Conservation (phyloP, 331 rosid species). For the Prunus yedoensis region DNA sequence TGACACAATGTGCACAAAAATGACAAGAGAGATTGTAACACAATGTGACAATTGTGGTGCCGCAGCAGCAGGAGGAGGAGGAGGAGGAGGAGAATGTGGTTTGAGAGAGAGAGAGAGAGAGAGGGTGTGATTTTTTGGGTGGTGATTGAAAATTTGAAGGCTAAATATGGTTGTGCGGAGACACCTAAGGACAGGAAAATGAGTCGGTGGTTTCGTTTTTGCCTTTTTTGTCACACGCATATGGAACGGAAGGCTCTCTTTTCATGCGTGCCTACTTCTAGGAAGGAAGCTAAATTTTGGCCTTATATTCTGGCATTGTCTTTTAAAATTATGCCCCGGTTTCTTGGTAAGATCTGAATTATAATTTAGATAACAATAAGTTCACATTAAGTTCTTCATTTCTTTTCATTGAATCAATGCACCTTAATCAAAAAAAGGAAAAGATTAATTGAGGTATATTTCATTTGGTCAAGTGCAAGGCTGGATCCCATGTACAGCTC, state of each 20-base stretch:
- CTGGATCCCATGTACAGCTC: constrained; percentile 22
- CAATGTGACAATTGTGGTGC: background rate
- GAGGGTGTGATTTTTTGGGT: constrained; percentile 9
- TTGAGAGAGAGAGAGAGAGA: background rate
- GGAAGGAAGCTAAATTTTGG: constrained; percentile 9
- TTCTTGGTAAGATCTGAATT: background rate
- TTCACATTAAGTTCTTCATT: no score
- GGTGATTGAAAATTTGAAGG: constrained; percentile 20
- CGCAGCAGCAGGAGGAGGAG: background rate
- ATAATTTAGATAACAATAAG: no score
- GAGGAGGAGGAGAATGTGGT: background rate
- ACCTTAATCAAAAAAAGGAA: background rate
- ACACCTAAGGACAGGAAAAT: constrained; percentile 3
- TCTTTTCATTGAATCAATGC: background rate
- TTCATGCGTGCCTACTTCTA: background rate
- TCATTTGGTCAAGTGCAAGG: background rate
- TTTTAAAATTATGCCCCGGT: background rate
- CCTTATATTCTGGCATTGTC: background rate
- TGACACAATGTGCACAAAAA: background rate
- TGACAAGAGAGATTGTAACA: background rate
- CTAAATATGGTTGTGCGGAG: constrained; percentile 9
- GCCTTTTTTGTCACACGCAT: background rate
- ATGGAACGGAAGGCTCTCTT: constrained; percentile 2
- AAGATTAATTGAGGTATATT: background rate
- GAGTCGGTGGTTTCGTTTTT: constrained; percentile 21